These are phyloP conservation scores for Willaertia magna DNA, from an alignment of 208 protist genomes.

Conservation along the genomic window DNA sequence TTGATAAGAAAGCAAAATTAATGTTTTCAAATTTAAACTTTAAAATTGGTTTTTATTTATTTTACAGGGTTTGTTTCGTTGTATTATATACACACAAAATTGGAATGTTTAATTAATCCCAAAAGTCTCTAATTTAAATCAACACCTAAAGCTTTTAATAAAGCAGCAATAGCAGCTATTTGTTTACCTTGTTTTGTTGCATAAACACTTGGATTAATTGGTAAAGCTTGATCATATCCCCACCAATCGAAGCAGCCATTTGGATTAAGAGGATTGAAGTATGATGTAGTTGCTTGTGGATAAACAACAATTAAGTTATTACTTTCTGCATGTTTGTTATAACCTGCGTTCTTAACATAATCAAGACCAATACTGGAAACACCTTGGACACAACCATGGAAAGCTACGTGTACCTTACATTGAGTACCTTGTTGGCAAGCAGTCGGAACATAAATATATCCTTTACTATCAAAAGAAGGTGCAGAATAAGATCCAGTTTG, in stretches of 20 bases:
- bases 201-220: neutral
- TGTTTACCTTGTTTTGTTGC: constrained; percentile 1
- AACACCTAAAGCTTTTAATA: neutral
- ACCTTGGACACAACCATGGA: constrained; percentile 34
- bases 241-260: constrained; percentile 34
- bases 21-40: too few species aligned
- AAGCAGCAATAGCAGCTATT: constrained; percentile 1
- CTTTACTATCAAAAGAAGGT: neutral
- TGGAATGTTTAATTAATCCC: too few species aligned
- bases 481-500: neutral
- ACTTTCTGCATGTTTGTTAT: constrained; percentile 31
- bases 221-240: constrained; percentile 11
- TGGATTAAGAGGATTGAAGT: constrained; percentile 12
- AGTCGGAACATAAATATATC: constrained; percentile 17
- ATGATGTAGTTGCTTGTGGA: constrained; percentile 21
- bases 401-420: constrained; percentile 23
- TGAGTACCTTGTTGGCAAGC: constrained; percentile 3
- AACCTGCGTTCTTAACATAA: constrained; percentile 25
- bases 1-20: too few species aligned
- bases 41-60: too few species aligned
- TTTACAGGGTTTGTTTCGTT: too few species aligned
- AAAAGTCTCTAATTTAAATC: too few species aligned
- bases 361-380: neutral
- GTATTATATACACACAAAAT: too few species aligned
- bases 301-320: constrained; percentile 40